Evolutionary conservation across 176 grass and related monocot species (phyloP), one percentile per base, ranked within the genome.

Genomic region (Triticum dicoccoides): DNA sequence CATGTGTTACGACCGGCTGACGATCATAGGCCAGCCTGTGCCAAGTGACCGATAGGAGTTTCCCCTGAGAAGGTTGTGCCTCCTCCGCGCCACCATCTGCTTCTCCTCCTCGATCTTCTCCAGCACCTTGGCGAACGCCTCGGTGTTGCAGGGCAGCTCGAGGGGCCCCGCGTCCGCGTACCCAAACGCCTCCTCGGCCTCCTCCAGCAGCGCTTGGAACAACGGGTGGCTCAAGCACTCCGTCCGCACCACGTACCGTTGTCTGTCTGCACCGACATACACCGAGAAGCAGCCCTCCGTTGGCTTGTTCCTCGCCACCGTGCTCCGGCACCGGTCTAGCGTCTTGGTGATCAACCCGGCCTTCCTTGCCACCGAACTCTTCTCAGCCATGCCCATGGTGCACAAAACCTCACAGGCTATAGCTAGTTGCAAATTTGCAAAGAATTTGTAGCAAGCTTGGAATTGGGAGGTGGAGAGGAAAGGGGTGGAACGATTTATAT

Each of bases 181-280:
- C 34, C 92, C 89, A 85, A 87, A 89, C 65, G 9, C 89, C 84
- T 76, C 82, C 84, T 89, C 87, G 21, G 92, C 87, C 80, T 94
- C 89, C 75, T 89, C 81, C 75, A 94, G 81, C 47, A 94, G 81
- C 45, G 45, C n/a, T 42, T 65, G 51, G 77, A 94, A 94, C 64
- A 91, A 81, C 23, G 77, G 81, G 81, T 94, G 92, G 84, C 84
- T 87, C 18, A 91, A 32, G 87, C 83, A 89, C 77, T 85, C 89
- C 12, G 77, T 94, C 42, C 80, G 86, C 27, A 94, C 77, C 25
- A 85, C 30, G 84, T 87, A 94, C 5, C 89, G 87, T 45, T 89
- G 83, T 71, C 72, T 69, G 4, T 12, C 63, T 6, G 47, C 54
- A 27, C 92, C 92, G 59, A 94, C 77, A 32, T 73, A 63, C 80